These are phyloP conservation scores for Colletotrichum sp. DNA, from an alignment of 2,329 filamentous ascomycete genomes.

Conservation along the genomic window DNA sequence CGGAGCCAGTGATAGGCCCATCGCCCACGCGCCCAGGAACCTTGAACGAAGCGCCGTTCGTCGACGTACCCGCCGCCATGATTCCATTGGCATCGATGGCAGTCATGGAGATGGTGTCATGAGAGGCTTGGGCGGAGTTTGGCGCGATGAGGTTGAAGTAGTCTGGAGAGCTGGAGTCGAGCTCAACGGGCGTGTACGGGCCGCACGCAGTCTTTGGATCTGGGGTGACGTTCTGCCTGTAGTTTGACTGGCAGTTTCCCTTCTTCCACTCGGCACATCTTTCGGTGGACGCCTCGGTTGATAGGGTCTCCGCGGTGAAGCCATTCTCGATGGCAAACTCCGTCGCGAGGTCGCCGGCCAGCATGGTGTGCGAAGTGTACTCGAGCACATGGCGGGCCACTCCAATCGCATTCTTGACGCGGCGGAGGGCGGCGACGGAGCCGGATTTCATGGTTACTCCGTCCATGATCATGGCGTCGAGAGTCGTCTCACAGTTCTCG, in stretches of 20 bases:
- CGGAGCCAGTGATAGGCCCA: conserved; percentile 58
- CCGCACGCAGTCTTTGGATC: conserved; percentile 48
- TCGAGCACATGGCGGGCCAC: conserved; percentile 57
- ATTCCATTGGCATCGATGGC: conserved; percentile 45
- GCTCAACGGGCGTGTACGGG: conserved; percentile 45
- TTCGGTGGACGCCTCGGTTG: conserved; percentile 43
- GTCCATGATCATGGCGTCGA: conserved; percentile 66
- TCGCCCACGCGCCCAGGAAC: conserved; percentile 61
- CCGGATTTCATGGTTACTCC: conserved; percentile 57
- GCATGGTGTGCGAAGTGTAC: conserved; percentile 55
- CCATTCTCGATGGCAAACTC: conserved; percentile 57
- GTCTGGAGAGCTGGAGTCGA: conserved; percentile 19
- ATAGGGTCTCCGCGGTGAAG: conserved; percentile 49
- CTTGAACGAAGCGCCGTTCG: conserved; percentile 60
- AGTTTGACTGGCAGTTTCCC: conserved; percentile 54
- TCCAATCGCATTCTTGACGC: conserved; percentile 51
- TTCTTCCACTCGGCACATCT: conserved; percentile 49
- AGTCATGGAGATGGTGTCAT: conserved; percentile 62
- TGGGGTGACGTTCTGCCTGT: conserved; percentile 50
- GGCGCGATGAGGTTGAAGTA: conserved; percentile 24
- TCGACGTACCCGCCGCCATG: conserved; percentile 61
- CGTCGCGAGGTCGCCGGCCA: conserved; percentile 58
- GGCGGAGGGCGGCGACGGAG: conserved; percentile 55
- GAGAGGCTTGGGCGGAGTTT: conserved; percentile 34
- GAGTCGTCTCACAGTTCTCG: conserved; percentile 61